These are phyloP conservation scores for Diutina rugosa DNA, from an alignment of 1,139 yeast genomes.

Conservation along the genomic window DNA sequence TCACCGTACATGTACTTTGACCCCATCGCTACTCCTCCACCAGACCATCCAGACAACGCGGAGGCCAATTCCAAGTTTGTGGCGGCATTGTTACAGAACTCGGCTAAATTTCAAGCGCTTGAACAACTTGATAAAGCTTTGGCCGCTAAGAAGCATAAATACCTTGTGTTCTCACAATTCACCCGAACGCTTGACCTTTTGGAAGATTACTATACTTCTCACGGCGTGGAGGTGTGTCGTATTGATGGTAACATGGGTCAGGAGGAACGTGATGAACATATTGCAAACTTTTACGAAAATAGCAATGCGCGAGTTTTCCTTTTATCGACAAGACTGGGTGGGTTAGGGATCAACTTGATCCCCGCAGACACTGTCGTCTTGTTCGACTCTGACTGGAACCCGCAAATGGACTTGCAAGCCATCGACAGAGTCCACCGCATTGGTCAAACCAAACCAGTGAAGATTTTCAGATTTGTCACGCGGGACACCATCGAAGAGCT, in stretches of 20 bases:
- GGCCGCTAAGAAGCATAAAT: conserved; percentile 41
- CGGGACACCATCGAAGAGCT: conserved; percentile 76
- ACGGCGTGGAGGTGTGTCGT: conserved; percentile 35
- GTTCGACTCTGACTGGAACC: conserved; percentile 95
- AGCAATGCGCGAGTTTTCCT: conserved; percentile 37
- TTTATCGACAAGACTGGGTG: conserved; percentile 88
- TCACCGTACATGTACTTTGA: conserved; percentile 76
- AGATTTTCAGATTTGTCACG: conserved; percentile 65
- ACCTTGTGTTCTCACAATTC: conserved; percentile 76
- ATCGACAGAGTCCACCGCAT: conserved; percentile 92
- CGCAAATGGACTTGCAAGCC: conserved; percentile 92
- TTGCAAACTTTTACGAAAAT: conserved; percentile 33
- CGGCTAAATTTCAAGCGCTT: conserved; percentile 62
- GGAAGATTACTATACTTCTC: conserved; percentile 32
- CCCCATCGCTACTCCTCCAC: conserved; percentile 40
- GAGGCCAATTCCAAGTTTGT: neutral
- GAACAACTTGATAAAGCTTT: conserved; percentile 48
- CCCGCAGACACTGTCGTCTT: conserved; percentile 84
- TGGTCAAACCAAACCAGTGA: conserved; percentile 78
- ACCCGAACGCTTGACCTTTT: conserved; percentile 59
- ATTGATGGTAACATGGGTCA: conserved; percentile 70
- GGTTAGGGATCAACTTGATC: conserved; percentile 76
- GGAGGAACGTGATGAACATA: conserved; percentile 50
- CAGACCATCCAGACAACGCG: conserved; percentile 7
- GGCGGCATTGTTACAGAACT: conserved; percentile 14